phyloP scores from a whole-genome alignment of 2,329 filamentous ascomycete species.

The Arthrocladium fulminans region DNA sequence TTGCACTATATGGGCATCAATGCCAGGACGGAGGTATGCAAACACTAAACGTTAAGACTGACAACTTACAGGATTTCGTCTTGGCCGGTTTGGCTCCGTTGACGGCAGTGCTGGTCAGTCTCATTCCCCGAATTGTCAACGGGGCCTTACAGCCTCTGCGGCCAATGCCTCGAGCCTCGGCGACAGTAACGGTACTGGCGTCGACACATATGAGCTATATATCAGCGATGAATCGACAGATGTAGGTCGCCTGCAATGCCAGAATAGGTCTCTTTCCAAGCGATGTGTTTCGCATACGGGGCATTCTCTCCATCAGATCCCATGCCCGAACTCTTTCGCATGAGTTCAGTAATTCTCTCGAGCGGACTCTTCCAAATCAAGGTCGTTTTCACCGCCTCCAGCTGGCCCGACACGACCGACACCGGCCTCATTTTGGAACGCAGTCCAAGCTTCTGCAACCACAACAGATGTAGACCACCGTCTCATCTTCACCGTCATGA shows the following conservation, averaged over 20 bases:
- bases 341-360: too few relatives aligned
- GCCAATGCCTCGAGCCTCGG: background rate
- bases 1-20: background rate
- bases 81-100: background rate
- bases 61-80: background rate
- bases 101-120: background rate
- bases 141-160: background rate
- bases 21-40: background rate
- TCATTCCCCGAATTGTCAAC: background rate
- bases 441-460: constrained; percentile 28
- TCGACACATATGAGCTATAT: constrained; percentile 26
- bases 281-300: constrained; percentile 24
- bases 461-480: constrained; percentile 30
- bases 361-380: too few relatives aligned
- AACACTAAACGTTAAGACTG: background rate
- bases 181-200: background rate
- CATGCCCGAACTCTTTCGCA: too few relatives aligned
- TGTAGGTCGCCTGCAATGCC: constrained; percentile 25
- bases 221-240: constrained; percentile 22
- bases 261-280: constrained; percentile 26
- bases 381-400: too few relatives aligned
- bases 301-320: too few relatives aligned
- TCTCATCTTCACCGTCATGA: constrained; percentile 38
- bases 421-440: constrained; percentile 25
- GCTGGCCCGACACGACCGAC: constrained; percentile 20